Evolutionary conservation across 331 rosid species (phyloP).

Genomic region (Pyrus hybrid): DNA sequence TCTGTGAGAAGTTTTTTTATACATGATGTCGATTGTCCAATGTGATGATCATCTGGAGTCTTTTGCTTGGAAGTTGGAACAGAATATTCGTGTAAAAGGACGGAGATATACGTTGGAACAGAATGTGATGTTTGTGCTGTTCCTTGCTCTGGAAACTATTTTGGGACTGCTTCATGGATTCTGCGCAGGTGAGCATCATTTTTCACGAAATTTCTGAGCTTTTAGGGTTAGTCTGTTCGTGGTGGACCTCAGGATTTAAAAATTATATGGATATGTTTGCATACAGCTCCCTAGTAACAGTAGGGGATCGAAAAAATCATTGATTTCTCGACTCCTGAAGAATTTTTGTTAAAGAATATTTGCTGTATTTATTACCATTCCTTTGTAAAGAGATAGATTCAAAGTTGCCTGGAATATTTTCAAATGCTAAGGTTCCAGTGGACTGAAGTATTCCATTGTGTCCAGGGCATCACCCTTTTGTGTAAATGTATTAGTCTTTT

Average conservation of each 20-base stretch:
- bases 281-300: conserved; percentile 14
- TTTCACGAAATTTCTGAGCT: neutral
- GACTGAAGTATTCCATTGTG: conserved; percentile 6
- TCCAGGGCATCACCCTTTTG: conserved; percentile 21
- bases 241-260: neutral
- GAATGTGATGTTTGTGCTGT: conserved; percentile 7
- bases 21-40: conserved; percentile 16
- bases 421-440: conserved; percentile 16
- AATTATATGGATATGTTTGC: conserved; percentile 10
- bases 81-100: conserved; percentile 7
- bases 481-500: conserved; percentile 38
- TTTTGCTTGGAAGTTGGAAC: neutral
- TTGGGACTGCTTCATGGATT: conserved; percentile 15
- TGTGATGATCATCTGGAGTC: conserved; percentile 21
- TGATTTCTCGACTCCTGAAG: conserved; percentile 20
- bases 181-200: neutral
- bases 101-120: neutral
- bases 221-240: neutral
- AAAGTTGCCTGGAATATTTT: conserved; percentile 5
- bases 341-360: conserved; percentile 19
- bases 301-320: conserved; percentile 27
- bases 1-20: conserved; percentile 24
- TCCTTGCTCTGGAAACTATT: conserved; percentile 7
- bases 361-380: conserved; percentile 37
- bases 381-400: conserved; percentile 46